A percentile compares a stretch with the other conserved stretches of the same genome.
These are phyloP conservation scores for Metarhizium brunneum DNA, from an alignment of 2,329 filamentous ascomycete genomes.

Conservation along the genomic window DNA sequence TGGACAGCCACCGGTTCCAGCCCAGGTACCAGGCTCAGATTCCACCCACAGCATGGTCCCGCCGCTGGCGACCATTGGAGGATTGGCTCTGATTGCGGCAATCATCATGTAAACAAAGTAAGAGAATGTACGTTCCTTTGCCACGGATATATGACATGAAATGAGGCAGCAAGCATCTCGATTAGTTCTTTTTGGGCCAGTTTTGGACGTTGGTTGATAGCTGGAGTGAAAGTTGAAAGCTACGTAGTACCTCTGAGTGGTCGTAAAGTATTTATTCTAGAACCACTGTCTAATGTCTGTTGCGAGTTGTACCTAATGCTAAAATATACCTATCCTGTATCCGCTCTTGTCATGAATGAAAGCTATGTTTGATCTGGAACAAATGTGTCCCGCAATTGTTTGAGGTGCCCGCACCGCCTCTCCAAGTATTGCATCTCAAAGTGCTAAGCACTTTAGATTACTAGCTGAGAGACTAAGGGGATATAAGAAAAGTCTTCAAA, in stretches of 20 bases:
- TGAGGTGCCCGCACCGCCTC: no score
- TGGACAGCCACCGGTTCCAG: slow-evolving; percentile 15
- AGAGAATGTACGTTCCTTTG: background rate
- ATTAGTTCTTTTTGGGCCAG: slow-evolving; percentile 9
- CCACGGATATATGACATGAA: background rate
- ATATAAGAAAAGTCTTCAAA: no score
- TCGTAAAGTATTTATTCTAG: background rate
- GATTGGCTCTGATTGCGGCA: slow-evolving; percentile 17
- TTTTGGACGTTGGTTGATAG: slow-evolving; percentile 14
- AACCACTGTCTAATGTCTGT: slow-evolving; percentile 4
- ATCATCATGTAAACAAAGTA: slow-evolving; percentile 13
- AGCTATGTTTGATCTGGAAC: background rate
- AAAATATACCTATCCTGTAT: background rate
- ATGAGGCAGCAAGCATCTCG: slow-evolving; percentile 1
- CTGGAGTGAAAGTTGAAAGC: slow-evolving; percentile 9
- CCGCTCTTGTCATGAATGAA: background rate
- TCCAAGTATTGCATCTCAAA: no score
- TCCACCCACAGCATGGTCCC: slow-evolving; percentile 13
- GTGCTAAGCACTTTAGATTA: no score
- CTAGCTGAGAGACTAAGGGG: no score
- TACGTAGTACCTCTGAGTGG: slow-evolving; percentile 6
- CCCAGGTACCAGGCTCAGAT: slow-evolving; percentile 17
- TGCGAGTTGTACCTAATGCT: slow-evolving; percentile 1
- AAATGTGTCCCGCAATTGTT: no score
- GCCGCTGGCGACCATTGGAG: slow-evolving; percentile 13